Evolutionary conservation across 176 grass and related monocot genomes (phyloP).

Genomic region (Triticum urartu): DNA sequence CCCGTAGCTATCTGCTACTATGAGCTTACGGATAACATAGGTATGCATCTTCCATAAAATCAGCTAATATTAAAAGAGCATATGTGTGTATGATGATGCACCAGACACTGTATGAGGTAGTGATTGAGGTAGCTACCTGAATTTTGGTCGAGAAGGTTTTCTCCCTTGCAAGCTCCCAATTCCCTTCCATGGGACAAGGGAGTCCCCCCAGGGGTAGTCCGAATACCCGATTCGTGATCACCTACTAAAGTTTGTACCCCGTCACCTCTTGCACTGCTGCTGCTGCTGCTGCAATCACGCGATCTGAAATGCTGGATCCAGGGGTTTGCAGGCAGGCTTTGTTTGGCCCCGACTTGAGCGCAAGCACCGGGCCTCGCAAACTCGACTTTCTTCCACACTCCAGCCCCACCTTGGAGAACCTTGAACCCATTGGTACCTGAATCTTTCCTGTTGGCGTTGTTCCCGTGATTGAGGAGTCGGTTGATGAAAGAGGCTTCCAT

Average conservation of each 20-base stretch:
- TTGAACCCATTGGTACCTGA: slow-evolving; percentile 41
- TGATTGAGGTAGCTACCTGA: slow-evolving; percentile 39
- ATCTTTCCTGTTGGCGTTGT: not conserved
- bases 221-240: slow-evolving; percentile 32
- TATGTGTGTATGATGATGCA: not conserved
- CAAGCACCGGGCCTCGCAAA: slow-evolving; percentile 36
- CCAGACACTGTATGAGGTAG: not conserved
- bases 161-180: slow-evolving; percentile 26
- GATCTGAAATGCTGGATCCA: slow-evolving; percentile 69
- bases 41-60: slow-evolving; percentile 12
- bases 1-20: not conserved
- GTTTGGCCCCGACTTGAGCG: slow-evolving; percentile 9
- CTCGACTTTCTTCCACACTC: slow-evolving; percentile 53
- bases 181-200: slow-evolving; percentile 32
- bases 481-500: slow-evolving; percentile 61
- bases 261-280: slow-evolving; percentile 21
- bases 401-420: slow-evolving; percentile 43
- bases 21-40: not conserved
- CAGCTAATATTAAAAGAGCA: slow-evolving; percentile 1
- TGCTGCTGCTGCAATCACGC: slow-evolving; percentile 26
- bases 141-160: slow-evolving; percentile 27
- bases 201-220: slow-evolving; percentile 21
- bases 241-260: not conserved
- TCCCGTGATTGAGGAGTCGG: slow-evolving; percentile 28
- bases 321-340: slow-evolving; percentile 39